Conservation (phyloP, 1,139 yeast species). For the Candida mesenterica region DNA sequence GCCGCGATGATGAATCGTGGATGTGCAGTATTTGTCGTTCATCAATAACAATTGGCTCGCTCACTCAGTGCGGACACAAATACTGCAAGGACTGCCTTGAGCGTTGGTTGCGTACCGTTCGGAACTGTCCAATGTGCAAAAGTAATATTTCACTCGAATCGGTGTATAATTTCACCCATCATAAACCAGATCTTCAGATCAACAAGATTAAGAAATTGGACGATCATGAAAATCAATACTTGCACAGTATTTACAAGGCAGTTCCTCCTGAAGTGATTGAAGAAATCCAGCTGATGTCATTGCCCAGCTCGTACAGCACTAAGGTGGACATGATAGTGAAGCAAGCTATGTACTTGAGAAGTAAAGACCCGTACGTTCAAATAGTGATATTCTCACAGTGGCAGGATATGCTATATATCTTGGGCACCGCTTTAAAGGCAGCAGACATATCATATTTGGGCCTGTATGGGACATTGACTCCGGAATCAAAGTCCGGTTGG, state of each 20-base stretch:
- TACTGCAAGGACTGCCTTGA: slow-evolving; percentile 76
- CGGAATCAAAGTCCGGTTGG: slow-evolving; percentile 30
- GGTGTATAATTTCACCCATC: slow-evolving; percentile 59
- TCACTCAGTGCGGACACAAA: slow-evolving; percentile 88
- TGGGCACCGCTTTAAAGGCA: slow-evolving; percentile 64
- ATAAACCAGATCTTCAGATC: slow-evolving; percentile 47
- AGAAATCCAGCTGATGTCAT: slow-evolving; percentile 43
- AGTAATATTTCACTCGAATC: slow-evolving; percentile 40
- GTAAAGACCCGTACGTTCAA: slow-evolving; percentile 63
- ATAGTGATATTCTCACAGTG: slow-evolving; percentile 87
- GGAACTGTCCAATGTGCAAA: slow-evolving; percentile 80
- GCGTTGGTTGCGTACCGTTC: slow-evolving; percentile 61
- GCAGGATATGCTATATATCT: slow-evolving; percentile 66
- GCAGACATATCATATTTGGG: slow-evolving; percentile 56
- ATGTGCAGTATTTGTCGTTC: slow-evolving; percentile 78
- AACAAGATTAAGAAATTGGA: slow-evolving; percentile 26
- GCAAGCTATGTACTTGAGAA: slow-evolving; percentile 62
- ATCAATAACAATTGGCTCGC: slow-evolving; percentile 66
- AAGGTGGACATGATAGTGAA: slow-evolving; percentile 81
- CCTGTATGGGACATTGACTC: slow-evolving; percentile 36
- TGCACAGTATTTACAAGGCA: slow-evolving; percentile 50
- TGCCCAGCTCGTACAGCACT: slow-evolving; percentile 65
- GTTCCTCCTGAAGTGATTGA: slow-evolving; percentile 39
- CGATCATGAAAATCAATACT: slow-evolving; percentile 23
- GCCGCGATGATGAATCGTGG: slow-evolving; percentile 23